A percentile compares a stretch with the other conserved stretches of the same genome.
Conservation (phyloP, 2,329 filamentous ascomycete genomes). For the Aureobasidium sp. region DNA sequence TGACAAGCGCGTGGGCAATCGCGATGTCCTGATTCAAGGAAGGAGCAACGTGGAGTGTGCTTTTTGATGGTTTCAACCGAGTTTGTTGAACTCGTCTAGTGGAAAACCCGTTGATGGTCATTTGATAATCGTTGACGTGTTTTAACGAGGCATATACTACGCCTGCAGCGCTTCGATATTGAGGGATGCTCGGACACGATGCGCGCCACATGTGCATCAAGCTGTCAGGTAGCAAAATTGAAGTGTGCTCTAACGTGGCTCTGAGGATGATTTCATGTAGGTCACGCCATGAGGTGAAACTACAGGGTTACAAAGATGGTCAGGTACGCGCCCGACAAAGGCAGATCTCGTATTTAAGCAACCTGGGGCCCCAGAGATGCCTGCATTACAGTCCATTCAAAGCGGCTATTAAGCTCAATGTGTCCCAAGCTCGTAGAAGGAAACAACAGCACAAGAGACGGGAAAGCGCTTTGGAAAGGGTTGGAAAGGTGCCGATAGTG, state of each 20-base stretch:
- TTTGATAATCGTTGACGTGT: neutral
- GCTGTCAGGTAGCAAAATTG: neutral
- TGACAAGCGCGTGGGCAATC: neutral
- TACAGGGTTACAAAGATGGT: neutral
- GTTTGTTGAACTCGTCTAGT: neutral
- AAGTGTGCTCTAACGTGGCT: neutral
- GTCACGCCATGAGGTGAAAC: too few relatives aligned
- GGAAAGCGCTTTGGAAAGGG: neutral
- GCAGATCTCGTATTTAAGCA: neutral
- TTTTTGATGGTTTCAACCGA: neutral
- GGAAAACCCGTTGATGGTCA: neutral
- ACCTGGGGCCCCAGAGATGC: constrained; percentile 5
- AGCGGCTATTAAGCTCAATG: neutral
- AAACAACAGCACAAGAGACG: neutral
- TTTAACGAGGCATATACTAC: neutral
- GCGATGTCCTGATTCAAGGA: neutral
- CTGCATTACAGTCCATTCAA: neutral
- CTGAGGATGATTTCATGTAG: too few relatives aligned
- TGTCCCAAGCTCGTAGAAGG: neutral
- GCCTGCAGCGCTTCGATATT: neutral
- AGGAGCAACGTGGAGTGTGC: neutral
- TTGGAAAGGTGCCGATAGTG: neutral
- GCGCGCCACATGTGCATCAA: neutral
- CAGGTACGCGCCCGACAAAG: neutral
- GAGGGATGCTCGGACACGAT: neutral